Percentiles rank a stretch among this genome's conserved stretches.
These are phyloP conservation scores for Metschnikowia continentalis DNA, from an alignment of 805 yeast genomes.

Conservation along the genomic window DNA sequence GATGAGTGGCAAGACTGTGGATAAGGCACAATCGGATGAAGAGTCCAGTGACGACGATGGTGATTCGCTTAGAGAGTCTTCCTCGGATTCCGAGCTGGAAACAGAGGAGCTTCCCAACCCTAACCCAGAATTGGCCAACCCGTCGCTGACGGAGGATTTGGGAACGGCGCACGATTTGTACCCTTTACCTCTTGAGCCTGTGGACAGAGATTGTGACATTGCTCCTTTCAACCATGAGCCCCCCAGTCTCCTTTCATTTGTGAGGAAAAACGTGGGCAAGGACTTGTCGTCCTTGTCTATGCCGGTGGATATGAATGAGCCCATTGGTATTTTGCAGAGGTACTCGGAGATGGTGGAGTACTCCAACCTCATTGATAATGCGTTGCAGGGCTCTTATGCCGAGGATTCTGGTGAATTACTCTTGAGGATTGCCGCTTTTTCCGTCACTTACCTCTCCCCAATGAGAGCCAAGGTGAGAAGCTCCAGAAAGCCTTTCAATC, in stretches of 20 bases:
- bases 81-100: slow-evolving; percentile 16
- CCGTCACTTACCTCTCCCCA: slow-evolving; percentile 67
- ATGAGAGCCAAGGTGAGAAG: slow-evolving; percentile 72
- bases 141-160: neutral
- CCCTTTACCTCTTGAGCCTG: slow-evolving; percentile 56
- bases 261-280: slow-evolving; percentile 89
- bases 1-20: slow-evolving; percentile 21
- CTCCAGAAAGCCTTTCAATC: slow-evolving; percentile 88
- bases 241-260: slow-evolving; percentile 73
- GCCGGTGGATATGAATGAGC: slow-evolving; percentile 95
- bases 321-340: slow-evolving; percentile 75
- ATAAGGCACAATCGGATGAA: slow-evolving; percentile 10
- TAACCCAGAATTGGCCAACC: neutral
- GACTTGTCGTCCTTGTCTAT: slow-evolving; percentile 80
- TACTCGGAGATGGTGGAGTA: slow-evolving; percentile 81
- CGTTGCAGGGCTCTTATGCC: slow-evolving; percentile 43
- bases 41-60: slow-evolving; percentile 22
- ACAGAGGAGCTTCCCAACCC: slow-evolving; percentile 14
- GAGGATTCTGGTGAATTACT: slow-evolving; percentile 54
- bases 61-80: slow-evolving; percentile 15
- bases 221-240: slow-evolving; percentile 62
- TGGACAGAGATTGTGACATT: slow-evolving; percentile 56
- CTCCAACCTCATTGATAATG: slow-evolving; percentile 58
- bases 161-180: slow-evolving; percentile 41
- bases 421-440: slow-evolving; percentile 74